phyloP scores from a whole-genome alignment of 78 protist species.

The Dictyostelium capitatum region DNA sequence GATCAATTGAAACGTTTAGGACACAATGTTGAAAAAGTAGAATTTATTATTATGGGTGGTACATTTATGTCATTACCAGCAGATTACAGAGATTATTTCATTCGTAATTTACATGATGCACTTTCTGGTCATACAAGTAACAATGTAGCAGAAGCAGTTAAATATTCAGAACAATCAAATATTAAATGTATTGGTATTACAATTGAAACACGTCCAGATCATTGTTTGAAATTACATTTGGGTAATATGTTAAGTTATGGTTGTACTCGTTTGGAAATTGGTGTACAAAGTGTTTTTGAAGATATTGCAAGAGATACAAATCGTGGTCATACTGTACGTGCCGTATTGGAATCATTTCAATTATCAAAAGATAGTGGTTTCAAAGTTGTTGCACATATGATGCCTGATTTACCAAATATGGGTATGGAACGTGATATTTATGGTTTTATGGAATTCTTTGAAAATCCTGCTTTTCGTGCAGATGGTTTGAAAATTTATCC shows the following conservation, averaged over 20 bases:
- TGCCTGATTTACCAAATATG: constrained; percentile 98
- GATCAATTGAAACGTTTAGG: constrained; percentile 96
- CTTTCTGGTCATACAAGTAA: constrained; percentile 94
- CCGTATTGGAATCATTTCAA: constrained; percentile 88
- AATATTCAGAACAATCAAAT: constrained; percentile 87
- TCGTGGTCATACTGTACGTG: constrained; percentile 95
- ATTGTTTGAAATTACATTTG: constrained; percentile 93
- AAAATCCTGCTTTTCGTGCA: constrained; percentile 94
- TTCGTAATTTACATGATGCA: constrained; percentile 97
- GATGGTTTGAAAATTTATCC: constrained; percentile 98
- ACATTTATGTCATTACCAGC: constrained; percentile 96
- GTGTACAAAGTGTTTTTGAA: constrained; percentile 95
- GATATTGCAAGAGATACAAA: constrained; percentile 94
- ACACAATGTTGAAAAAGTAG: constrained; percentile 96
- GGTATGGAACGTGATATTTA: constrained; percentile 90
- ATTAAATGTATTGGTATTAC: constrained; percentile 97
- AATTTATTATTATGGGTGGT: constrained; percentile 98
- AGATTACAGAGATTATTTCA: constrained; percentile 95
- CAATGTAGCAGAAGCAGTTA: constrained; percentile 89
- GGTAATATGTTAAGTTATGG: constrained; percentile 90
- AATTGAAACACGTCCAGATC: constrained; percentile 99
- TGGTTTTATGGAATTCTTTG: constrained; percentile 91
- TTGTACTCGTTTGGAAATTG: constrained; percentile 97
- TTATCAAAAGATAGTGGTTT: constrained; percentile 95
- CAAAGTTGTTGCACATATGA: constrained; percentile 98